Evolutionary conservation across 208 protist species (phyloP), one percentile per base, ranked within the genome.

Genomic region (Leishmania tropica): DNA sequence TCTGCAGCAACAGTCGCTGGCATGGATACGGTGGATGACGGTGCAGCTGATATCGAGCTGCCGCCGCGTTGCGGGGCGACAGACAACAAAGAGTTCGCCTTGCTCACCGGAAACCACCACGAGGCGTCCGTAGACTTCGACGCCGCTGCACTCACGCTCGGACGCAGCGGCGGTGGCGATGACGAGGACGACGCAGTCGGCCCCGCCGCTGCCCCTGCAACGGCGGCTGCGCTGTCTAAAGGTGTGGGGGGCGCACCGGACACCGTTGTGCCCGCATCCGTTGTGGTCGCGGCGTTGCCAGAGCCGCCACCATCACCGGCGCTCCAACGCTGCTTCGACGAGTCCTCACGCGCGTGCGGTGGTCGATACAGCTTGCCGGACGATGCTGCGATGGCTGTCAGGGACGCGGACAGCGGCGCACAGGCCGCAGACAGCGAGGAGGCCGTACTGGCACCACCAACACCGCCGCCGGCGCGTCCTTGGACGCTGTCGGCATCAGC

Each of bases 281-380:
- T 37, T 31, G 40, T 6, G 37, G 75, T 37, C 21, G 5, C 75
- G 8, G 37, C 68, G 75, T 17, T 47, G 75, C 7, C 51, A 40
- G 37, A 3, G 37, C 35, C 56, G 3, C 56, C 40, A 37, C 53
- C 56, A 65, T 35, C 75, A 35, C 56, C 28, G 56, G 28, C 21
- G 40, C 75, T 31, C 24, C 19, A 3, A 45, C n/a, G 1, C 54
- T 77, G 51, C 47, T 64, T 31, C 71, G 54, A 8, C 15, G 48
- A 60, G 24, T 84, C 81, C 24, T 84, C 81, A 53, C 81, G 81
- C 5, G 76, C 81, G 51, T 85, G 81, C 17, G 81, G 81, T 13
- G 81, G 81, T 13, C 81, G 81, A 64, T 85, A 85, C 13, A 85
- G 71, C 75, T 85, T 83, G 21, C 37, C 24, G 13, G 56, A 35